Evolutionary conservation across 1,284 basidiomycete species (phyloP), one percentile per base, ranked within the genome.

Genomic region (Coniophora puteana): DNA sequence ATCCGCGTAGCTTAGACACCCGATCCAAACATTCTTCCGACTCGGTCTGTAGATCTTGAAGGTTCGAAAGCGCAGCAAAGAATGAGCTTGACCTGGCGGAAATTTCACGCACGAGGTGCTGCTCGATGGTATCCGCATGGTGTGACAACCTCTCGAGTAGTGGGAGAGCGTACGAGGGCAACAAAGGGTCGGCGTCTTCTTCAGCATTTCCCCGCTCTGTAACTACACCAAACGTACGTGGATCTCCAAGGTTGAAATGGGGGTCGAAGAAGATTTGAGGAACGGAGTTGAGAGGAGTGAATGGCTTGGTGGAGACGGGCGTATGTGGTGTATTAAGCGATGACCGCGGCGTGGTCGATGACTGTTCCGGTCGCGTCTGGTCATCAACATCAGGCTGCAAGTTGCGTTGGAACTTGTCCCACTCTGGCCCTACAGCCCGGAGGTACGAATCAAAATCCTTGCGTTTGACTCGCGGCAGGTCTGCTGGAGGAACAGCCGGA

Each of bases 81-180:
- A 99, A 99, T 3, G 92, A 93, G 0, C 89, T 80, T 0, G 92
- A 92, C 4, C 94, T 86, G 8, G 87, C 68, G 6, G 89, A 88
- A 41, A 99, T 96, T 65, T 98, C 95, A 51, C 84, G 83, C 12
- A 96, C 81, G 40, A 99, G 85, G 59, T 99, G 94, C 49, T 93
- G 84, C 57, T 99, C 95, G 47, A 99, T 80, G 2, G 89, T 89
- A 60, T 98, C 96, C 6, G 94, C 86, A 55, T 97, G 89, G 47
- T 93, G 86, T 11, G 92, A 93, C 42, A 98, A 79, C 55, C 84
- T 87, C 58, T 97, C 93, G n/a, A 96, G 84, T 1, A 95, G 71
- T 1, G 83, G 84, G 3, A 83, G 69, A 4, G 83, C 72, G 65
- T 87, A 69, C 18, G 83, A 73, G 49, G 84, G 70, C 8, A 79